These are phyloP conservation scores for Mediolabrus comicus DNA, from an alignment of 108 stramenopile species.

Conservation along the genomic window DNA sequence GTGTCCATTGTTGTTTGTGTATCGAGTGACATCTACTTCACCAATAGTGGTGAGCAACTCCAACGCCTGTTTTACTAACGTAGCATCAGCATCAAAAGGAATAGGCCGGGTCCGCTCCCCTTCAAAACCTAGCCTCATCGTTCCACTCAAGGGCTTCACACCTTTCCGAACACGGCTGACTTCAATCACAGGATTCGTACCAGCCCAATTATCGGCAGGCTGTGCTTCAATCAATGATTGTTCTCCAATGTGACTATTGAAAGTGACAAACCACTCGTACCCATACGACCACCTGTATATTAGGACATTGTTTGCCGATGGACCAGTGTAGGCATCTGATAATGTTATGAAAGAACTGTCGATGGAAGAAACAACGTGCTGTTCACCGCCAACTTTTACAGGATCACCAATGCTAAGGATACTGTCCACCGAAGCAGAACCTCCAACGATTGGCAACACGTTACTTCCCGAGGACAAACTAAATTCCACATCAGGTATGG, in stretches of 20 bases:
- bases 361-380: constrained; percentile 24
- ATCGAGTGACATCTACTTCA: constrained; percentile 63
- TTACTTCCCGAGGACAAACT: constrained; percentile 37
- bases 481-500: constrained; percentile 52
- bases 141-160: constrained; percentile 69
- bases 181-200: constrained; percentile 66
- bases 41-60: constrained; percentile 61
- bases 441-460: constrained; percentile 19
- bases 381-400: constrained; percentile 45
- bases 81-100: constrained; percentile 61
- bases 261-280: constrained; percentile 79
- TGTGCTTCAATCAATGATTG: constrained; percentile 56
- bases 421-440: constrained; percentile 7
- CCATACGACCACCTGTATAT: constrained; percentile 80
- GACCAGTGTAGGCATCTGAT: constrained; percentile 18
- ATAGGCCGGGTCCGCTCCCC: constrained; percentile 64
- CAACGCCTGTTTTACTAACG: constrained; percentile 60
- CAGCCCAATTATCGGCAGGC: constrained; percentile 73
- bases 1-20: constrained; percentile 80
- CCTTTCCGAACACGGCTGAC: constrained; percentile 56
- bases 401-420: constrained; percentile 39
- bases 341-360: constrained; percentile 28
- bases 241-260: constrained; percentile 68
- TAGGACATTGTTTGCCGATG: constrained; percentile 38
- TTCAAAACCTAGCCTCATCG: constrained; percentile 58